phyloP scores from a whole-genome alignment of 2,329 filamentous ascomycete species.

The Stagonosporopsis chrysanthemi region DNA sequence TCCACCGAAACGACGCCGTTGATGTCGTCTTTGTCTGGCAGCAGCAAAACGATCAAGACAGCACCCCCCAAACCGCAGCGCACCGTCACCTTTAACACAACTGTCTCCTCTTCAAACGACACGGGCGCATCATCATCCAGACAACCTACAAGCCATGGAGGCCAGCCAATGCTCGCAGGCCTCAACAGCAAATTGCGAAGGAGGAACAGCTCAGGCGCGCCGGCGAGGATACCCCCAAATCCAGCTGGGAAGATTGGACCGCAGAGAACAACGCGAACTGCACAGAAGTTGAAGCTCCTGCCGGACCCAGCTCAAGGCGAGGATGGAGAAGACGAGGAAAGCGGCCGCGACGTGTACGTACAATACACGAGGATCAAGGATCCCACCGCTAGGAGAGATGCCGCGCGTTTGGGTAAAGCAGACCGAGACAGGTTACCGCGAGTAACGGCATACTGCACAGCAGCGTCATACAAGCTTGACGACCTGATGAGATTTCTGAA shows the following conservation, averaged over 20 bases:
- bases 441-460: conserved; percentile 96
- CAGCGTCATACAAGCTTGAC: conserved; percentile 89
- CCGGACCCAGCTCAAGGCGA: conserved; percentile 86
- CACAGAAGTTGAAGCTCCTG: conserved; percentile 96
- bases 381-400: conserved; percentile 88
- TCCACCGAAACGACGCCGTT: conserved; percentile 49
- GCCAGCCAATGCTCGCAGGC: conserved; percentile 66
- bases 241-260: conserved; percentile 80
- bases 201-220: conserved; percentile 80
- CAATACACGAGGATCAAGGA: conserved; percentile 99
- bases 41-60: conserved; percentile 23
- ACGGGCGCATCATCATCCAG: conserved; percentile 42
- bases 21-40: conserved; percentile 46
- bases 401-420: conserved; percentile 89
- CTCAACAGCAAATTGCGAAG: conserved; percentile 88
- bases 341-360: conserved; percentile 92
- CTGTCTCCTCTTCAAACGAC: conserved; percentile 56
- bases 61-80: conserved; percentile 56
- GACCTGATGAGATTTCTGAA: conserved; percentile 91
- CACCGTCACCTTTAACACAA: conserved; percentile 79
- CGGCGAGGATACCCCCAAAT: conserved; percentile 54
- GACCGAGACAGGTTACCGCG: conserved; percentile 86
- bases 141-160: conserved; percentile 48
- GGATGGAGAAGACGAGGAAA: conserved; percentile 82
- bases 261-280: conserved; percentile 92